These are phyloP conservation scores for Sphaerulina populicola DNA, from an alignment of 2,329 filamentous ascomycete species.

Conservation along the genomic window DNA sequence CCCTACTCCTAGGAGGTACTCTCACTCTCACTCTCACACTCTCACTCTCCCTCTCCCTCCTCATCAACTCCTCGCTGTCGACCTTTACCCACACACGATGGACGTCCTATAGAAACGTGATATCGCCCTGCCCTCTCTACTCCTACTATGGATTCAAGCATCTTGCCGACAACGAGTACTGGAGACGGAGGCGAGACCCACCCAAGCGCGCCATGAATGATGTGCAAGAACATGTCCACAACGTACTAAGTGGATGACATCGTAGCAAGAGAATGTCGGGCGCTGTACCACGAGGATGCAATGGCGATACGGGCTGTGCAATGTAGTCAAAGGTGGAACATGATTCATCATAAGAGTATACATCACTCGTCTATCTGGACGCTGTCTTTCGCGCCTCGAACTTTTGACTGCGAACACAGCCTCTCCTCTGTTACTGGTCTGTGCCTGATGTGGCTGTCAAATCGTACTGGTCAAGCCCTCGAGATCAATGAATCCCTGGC, in stretches of 20 bases:
- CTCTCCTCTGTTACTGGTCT: background rate
- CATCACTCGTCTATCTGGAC: background rate
- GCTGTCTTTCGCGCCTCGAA: background rate
- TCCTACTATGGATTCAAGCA: background rate
- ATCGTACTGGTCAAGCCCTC: background rate
- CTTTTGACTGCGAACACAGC: background rate
- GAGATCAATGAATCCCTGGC: background rate
- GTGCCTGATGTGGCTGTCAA: background rate
- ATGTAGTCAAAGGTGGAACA: background rate
- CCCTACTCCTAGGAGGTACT: too few relatives aligned
- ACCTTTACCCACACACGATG: too few relatives aligned
- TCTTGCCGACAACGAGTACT: constrained; percentile 1
- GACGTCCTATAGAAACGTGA: too few relatives aligned
- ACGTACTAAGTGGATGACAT: background rate
- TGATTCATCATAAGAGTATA: background rate
- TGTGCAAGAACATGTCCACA: background rate
- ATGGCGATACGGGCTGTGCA: background rate
- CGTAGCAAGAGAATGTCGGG: background rate
- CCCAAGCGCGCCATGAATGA: background rate
- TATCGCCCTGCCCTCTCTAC: background rate
- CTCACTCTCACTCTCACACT: too few relatives aligned
- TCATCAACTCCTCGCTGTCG: too few relatives aligned
- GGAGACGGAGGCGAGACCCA: background rate
- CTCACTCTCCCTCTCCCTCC: too few relatives aligned
- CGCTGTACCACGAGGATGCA: background rate